Conservation (phyloP, 768 basidiomycete genomes). For the Auriscalpium vulgare region DNA sequence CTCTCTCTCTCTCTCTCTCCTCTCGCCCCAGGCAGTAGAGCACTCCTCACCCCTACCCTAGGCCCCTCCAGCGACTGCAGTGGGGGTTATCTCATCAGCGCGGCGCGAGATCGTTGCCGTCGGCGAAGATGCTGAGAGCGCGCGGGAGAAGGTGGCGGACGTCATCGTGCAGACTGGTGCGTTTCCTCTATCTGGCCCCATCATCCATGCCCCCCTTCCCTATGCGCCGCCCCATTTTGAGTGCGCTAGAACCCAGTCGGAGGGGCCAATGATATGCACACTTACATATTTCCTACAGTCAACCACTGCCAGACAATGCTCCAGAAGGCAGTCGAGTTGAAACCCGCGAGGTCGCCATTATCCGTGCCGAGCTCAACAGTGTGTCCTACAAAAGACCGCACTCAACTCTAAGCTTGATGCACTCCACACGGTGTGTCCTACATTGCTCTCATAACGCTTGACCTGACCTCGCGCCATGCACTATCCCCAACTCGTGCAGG, state of each 20-base stretch:
- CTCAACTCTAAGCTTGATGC: slow-evolving; percentile 14
- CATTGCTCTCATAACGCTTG: background rate
- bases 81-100: no score
- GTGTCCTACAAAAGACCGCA: slow-evolving; percentile 9
- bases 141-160: slow-evolving; percentile 45
- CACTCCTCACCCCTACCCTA: no score
- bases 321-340: slow-evolving; percentile 56
- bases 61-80: no score
- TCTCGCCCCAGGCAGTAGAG: no score
- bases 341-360: slow-evolving; percentile 15
- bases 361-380: slow-evolving; percentile 11
- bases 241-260: no score
- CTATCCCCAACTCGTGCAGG: no score
- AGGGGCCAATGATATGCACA: no score
- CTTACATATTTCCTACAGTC: no score
- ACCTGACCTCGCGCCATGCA: background rate
- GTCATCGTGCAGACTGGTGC: slow-evolving; percentile 51
- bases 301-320: slow-evolving; percentile 47
- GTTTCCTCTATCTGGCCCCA: no score
- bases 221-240: slow-evolving; percentile 5
- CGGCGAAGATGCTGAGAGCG: no score
- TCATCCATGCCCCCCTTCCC: slow-evolving; percentile 15
- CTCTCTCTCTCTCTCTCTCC: no score
- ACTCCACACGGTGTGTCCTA: slow-evolving; percentile 6
- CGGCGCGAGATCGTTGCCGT: no score